These are phyloP conservation scores for Paraphaeosphaeria sporulosa DNA, from an alignment of 2,329 filamentous ascomycete species.

Conservation along the genomic window DNA sequence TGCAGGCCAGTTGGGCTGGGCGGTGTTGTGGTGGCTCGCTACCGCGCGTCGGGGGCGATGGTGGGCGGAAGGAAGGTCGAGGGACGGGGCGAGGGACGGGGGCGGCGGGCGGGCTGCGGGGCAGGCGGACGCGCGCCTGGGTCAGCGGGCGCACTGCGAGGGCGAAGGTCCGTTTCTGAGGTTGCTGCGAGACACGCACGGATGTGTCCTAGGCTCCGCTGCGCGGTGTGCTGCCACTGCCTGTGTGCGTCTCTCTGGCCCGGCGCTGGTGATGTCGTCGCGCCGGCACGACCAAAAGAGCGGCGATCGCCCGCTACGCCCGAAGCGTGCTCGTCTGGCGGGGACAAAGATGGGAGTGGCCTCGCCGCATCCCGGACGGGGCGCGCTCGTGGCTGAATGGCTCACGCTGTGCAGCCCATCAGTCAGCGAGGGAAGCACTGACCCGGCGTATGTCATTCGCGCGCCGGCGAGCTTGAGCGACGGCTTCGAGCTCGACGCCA, in stretches of 20 bases:
- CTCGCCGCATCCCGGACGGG: background rate
- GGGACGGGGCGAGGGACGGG: background rate
- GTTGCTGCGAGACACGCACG: background rate
- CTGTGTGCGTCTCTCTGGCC: background rate
- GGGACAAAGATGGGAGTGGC: slow-evolving; percentile 11
- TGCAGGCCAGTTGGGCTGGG: background rate
- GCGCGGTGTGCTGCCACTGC: background rate
- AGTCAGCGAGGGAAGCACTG: slow-evolving; percentile 19
- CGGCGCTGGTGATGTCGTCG: slow-evolving; percentile 16
- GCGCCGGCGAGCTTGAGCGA: slow-evolving; percentile 3
- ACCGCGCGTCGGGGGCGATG: background rate
- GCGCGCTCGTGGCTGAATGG: slow-evolving; percentile 3
- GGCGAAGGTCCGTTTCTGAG: background rate
- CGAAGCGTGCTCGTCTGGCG: slow-evolving; percentile 1
- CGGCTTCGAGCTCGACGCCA: slow-evolving; percentile 1
- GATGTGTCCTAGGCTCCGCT: background rate
- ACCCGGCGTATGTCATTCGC: slow-evolving; percentile 11
- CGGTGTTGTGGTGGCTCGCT: too few relatives aligned
- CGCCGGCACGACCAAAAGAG: background rate
- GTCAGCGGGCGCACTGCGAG: background rate
- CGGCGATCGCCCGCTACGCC: slow-evolving; percentile 15
- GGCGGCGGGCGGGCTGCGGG: background rate
- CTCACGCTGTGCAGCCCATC: background rate
- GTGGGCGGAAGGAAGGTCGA: background rate
- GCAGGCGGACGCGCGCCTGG: background rate